Evolutionary conservation across 495 filamentous ascomycete genomes (phyloP).

Genomic region (Clohesyomyces aquaticus): DNA sequence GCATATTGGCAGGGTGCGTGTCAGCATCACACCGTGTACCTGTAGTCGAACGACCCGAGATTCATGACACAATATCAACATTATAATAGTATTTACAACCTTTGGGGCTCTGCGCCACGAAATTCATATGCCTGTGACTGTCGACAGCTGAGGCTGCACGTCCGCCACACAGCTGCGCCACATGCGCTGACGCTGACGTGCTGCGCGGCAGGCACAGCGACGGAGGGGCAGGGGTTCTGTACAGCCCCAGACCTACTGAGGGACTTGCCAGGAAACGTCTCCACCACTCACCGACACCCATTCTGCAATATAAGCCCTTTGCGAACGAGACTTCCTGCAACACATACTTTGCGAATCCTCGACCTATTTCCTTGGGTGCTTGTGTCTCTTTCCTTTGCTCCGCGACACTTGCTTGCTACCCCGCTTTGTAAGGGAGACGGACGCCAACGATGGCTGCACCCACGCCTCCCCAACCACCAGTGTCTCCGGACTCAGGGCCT

Average conservation of each 20-base stretch:
- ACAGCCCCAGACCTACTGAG: conserved; percentile 9
- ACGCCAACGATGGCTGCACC: conserved; percentile 34
- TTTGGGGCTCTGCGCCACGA: no score
- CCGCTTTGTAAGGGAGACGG: not conserved
- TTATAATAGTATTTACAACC: no score
- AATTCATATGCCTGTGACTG: no score
- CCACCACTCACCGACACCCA: conserved; percentile 18
- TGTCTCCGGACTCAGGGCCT: conserved; percentile 39
- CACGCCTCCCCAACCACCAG: conserved; percentile 32
- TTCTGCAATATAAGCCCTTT: conserved; percentile 16
- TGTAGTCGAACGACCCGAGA: no score
- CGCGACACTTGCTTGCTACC: not conserved
- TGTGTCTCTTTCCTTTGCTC: conserved; percentile 6
- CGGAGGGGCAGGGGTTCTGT: conserved; percentile 3
- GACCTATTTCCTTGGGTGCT: not conserved
- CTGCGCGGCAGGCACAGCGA: not conserved
- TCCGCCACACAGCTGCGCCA: no score
- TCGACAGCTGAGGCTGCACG: no score
- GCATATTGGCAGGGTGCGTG: no score
- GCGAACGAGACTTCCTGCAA: not conserved
- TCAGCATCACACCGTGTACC: no score
- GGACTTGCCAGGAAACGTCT: not conserved
- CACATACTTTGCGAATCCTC: not conserved
- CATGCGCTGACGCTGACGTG: no score
- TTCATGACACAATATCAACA: no score